These are phyloP conservation scores for Alternaria tenuissima DNA, from an alignment of 2,329 filamentous ascomycete species.

Conservation along the genomic window DNA sequence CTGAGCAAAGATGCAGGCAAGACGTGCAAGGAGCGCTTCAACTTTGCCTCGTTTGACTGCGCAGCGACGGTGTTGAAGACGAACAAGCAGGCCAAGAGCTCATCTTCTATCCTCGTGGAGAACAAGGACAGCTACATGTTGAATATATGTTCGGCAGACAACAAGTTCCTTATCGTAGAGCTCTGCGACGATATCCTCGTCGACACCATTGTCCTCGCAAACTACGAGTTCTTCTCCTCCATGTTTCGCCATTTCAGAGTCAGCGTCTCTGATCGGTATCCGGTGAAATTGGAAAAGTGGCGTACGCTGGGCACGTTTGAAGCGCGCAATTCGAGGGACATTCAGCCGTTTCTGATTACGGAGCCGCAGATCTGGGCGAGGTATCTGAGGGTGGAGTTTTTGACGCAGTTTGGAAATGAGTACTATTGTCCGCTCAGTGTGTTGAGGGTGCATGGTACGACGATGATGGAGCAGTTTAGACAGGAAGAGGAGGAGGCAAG, in stretches of 20 bases:
- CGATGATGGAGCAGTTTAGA: conserved; percentile 93
- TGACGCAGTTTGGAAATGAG: conserved; percentile 94
- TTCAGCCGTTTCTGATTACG: conserved; percentile 93
- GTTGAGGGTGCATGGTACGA: conserved; percentile 88
- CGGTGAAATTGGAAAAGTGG: conserved; percentile 92
- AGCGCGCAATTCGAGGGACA: conserved; percentile 88
- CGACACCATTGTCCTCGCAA: conserved; percentile 95
- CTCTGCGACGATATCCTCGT: conserved; percentile 86
- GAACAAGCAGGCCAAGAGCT: conserved; percentile 83
- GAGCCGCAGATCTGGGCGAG: conserved; percentile 96
- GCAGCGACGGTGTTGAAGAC: conserved; percentile 93
- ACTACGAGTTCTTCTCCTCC: conserved; percentile 99
- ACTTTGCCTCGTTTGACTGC: conserved; percentile 96
- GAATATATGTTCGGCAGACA: conserved; percentile 82
- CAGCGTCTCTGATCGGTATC: conserved; percentile 93
- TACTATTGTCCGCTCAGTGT: conserved; percentile 95
- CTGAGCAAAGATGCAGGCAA: conserved; percentile 93
- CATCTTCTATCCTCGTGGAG: conserved; percentile 88
- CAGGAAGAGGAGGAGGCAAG: conserved; percentile 77
- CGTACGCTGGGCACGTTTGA: conserved; percentile 87
- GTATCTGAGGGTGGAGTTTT: conserved; percentile 89
- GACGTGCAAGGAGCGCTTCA: conserved; percentile 97
- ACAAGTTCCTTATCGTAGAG: conserved; percentile 95
- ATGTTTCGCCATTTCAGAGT: conserved; percentile 92
- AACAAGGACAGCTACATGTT: conserved; percentile 99